These are phyloP conservation scores for Ceratocystiopsis brevicomis DNA, from an alignment of 2,329 filamentous ascomycete species.

Conservation along the genomic window DNA sequence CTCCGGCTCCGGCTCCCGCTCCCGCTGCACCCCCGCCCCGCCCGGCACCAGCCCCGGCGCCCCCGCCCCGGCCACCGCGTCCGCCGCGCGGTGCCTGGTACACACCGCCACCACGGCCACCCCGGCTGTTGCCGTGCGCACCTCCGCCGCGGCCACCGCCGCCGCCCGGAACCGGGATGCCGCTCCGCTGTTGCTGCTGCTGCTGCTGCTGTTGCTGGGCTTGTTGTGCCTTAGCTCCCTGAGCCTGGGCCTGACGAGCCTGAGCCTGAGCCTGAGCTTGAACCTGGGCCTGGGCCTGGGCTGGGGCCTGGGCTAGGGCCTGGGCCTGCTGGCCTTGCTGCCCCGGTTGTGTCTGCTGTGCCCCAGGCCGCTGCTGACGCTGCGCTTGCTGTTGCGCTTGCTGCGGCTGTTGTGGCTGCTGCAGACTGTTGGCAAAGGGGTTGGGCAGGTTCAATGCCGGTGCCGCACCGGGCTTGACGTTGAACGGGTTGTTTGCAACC, in stretches of 20 bases:
- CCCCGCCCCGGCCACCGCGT: constrained; percentile 8
- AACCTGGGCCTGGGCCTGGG: neutral
- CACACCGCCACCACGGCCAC: constrained; percentile 11
- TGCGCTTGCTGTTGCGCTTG: constrained; percentile 1
- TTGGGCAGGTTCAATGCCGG: constrained; percentile 3
- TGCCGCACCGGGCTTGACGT: neutral
- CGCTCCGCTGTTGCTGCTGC: constrained; percentile 6
- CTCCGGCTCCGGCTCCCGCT: constrained; percentile 22
- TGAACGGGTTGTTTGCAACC: constrained; percentile 5
- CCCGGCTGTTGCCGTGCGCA: constrained; percentile 5
- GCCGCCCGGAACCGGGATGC: constrained; percentile 10
- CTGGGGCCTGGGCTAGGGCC: neutral
- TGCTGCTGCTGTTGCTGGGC: constrained; percentile 4
- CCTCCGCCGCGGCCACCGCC: constrained; percentile 6
- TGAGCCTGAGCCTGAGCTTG: constrained; percentile 2
- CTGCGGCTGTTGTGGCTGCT: constrained; percentile 1
- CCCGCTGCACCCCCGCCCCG: constrained; percentile 12
- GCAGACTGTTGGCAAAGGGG: constrained; percentile 8
- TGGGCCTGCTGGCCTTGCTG: constrained; percentile 1
- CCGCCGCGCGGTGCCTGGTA: constrained; percentile 13
- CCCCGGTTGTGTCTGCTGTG: too few relatives aligned
- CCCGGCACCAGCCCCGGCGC: constrained; percentile 3
- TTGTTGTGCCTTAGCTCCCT: constrained; percentile 5
- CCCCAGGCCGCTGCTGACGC: too few relatives aligned
- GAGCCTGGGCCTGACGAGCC: neutral